Evolutionary conservation across 2,329 filamentous ascomycete genomes (phyloP), one percentile per base, ranked within the genome.

Genomic region (Arthrobotrys conoides): DNA sequence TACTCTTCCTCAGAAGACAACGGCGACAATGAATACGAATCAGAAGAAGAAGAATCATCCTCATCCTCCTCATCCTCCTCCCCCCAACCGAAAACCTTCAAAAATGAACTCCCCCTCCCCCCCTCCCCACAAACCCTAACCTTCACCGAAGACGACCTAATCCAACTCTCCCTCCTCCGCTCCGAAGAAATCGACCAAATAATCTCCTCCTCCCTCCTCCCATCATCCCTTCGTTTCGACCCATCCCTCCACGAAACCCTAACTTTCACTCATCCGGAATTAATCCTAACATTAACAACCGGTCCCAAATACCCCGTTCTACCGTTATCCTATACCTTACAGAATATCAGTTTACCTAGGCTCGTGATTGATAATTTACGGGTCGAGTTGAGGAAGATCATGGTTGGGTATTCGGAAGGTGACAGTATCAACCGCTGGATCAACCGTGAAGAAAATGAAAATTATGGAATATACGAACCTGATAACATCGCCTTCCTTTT

Each of bases 261-360:
- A 5, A 55, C 71, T 3, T 80, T 82, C 38, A 24, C 38, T 22
- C 76, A 80, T 51, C 73, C 70, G 5, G 81, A 82, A 20, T 27
- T 81, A 10, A 69, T 68, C 5, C 51, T 82, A 30, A 80, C 71
- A 5, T 36, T 82, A 27, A 38, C 61, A n/a, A 81, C 80, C 9
- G 81, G 81, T 33, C 51, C 68, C 5, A 41, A 57, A 9, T 81
- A 82, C 53, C 80, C 80, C 30, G 80, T 73, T 5, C 65, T 78
- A 12, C 80, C 71, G 10, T 76, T 80, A 10, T 79, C 65, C 5
- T 77, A 76, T 41, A 76, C 68, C 16, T 71, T 81, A 22, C 72
- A 82, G 12, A 81, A 81, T 27, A 22, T 78, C 2, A 63, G 68
- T 1, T 69, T 81, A 14, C 71, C 80, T 3, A 68, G 81, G 16